A percentile compares a stretch with the other conserved stretches of the same genome.
Conservation (phyloP, 2,329 filamentous ascomycete genomes). For the Colletotrichum truncatum region DNA sequence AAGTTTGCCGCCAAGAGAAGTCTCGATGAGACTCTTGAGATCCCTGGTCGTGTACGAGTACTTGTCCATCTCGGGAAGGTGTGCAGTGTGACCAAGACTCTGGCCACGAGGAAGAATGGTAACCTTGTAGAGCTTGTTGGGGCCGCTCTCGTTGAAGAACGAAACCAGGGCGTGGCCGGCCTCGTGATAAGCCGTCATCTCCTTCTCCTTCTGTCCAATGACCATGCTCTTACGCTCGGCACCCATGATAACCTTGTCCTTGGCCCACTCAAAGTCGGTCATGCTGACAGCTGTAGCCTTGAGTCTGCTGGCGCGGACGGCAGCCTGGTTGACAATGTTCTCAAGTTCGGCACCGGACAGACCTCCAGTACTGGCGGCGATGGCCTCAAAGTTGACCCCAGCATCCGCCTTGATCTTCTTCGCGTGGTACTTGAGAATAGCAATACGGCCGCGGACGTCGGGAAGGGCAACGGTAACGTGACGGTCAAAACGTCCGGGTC, state of each 20-base stretch:
- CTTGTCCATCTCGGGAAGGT: constrained; percentile 90
- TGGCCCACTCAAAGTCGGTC: constrained; percentile 93
- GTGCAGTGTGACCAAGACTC: constrained; percentile 86
- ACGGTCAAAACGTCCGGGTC: constrained; percentile 95
- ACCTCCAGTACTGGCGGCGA: constrained; percentile 88
- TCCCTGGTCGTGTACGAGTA: constrained; percentile 89
- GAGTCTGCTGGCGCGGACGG: constrained; percentile 90
- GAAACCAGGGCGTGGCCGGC: constrained; percentile 93
- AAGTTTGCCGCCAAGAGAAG: constrained; percentile 86
- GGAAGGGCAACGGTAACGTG: constrained; percentile 90
- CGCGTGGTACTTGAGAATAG: constrained; percentile 93
- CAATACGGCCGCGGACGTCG: constrained; percentile 91
- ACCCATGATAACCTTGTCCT: constrained; percentile 98
- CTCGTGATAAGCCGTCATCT: constrained; percentile 96
- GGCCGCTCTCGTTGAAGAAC: constrained; percentile 78
- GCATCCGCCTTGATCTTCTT: constrained; percentile 85
- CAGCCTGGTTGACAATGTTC: constrained; percentile 96
- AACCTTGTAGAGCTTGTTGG: constrained; percentile 90
- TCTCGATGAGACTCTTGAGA: constrained; percentile 81
- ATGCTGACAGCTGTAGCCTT: constrained; percentile 80
- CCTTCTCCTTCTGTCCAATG: constrained; percentile 92
- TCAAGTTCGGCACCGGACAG: constrained; percentile 96
- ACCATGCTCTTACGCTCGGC: constrained; percentile 90
- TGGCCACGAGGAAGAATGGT: constrained; percentile 94
- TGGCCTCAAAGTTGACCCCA: constrained; percentile 83